Percentiles rank a stretch among this genome's conserved stretches.
Conservation (phyloP, 805 yeast genomes). For the Nakazawaea anatomiae region DNA sequence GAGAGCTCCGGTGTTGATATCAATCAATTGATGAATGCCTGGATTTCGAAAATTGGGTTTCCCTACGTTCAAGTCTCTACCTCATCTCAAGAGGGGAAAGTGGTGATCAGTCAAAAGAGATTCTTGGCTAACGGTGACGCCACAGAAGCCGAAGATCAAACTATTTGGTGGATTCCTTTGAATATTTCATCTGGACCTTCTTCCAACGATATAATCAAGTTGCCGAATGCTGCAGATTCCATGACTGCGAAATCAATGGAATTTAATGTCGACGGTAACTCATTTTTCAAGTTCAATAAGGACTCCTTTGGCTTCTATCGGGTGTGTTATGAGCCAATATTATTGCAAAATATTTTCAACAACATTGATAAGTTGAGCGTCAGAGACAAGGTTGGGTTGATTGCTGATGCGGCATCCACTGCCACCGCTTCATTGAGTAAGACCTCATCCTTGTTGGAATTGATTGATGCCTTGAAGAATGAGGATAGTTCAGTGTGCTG, state of each 20-base stretch:
- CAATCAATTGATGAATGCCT: slow-evolving; percentile 47
- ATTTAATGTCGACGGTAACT: background rate
- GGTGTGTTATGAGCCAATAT: slow-evolving; percentile 40
- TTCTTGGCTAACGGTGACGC: slow-evolving; percentile 62
- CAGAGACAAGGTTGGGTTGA: slow-evolving; percentile 46
- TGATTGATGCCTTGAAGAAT: slow-evolving; percentile 28
- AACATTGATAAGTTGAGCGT: slow-evolving; percentile 32
- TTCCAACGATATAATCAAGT: background rate
- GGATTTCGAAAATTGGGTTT: slow-evolving; percentile 73
- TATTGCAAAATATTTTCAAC: slow-evolving; percentile 34
- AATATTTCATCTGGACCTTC: slow-evolving; percentile 23
- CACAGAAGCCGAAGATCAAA: slow-evolving; percentile 47
- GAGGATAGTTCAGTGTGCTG: slow-evolving; percentile 44
- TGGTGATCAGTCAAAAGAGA: slow-evolving; percentile 50
- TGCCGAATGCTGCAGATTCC: background rate
- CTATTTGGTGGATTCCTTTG: slow-evolving; percentile 57
- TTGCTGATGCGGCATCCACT: slow-evolving; percentile 46
- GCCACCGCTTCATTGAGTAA: slow-evolving; percentile 39
- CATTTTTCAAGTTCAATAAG: slow-evolving; percentile 41
- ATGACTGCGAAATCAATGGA: background rate
- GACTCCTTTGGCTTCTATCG: slow-evolving; percentile 48
- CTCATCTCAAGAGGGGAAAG: slow-evolving; percentile 21
- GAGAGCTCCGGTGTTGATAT: slow-evolving; percentile 61
- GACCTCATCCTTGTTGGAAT: slow-evolving; percentile 38
- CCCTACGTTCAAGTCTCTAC: slow-evolving; percentile 53